A percentile compares a stretch with the other conserved stretches of the same genome.
phyloP scores from a whole-genome alignment of 139 green algal genomes.

The Bryopsis sp. region DNA sequence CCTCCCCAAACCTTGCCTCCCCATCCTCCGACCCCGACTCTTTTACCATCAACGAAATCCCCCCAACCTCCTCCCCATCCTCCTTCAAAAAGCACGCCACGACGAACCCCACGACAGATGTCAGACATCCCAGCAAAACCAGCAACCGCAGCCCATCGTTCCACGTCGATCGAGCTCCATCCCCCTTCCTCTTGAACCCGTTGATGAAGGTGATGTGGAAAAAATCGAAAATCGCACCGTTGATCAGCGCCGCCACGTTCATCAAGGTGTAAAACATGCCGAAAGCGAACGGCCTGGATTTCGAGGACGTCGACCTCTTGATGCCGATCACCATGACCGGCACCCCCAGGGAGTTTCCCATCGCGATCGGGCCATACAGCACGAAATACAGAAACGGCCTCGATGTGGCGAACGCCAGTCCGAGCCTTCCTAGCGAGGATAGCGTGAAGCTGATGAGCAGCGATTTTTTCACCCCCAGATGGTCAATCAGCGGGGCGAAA shows the following conservation, averaged over 20 bases:
- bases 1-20: too few relatives aligned
- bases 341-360: constrained; percentile 35
- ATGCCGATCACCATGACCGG: constrained; percentile 45
- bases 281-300: constrained; percentile 40
- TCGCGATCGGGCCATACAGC: constrained; percentile 34
- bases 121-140: constrained; percentile 26
- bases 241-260: constrained; percentile 43
- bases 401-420: constrained; percentile 29
- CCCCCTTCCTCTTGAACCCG: constrained; percentile 25
- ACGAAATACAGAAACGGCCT: constrained; percentile 27
- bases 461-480: constrained; percentile 21
- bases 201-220: constrained; percentile 32
- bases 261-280: constrained; percentile 47
- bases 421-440: constrained; percentile 5
- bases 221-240: constrained; percentile 36
- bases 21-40: too few relatives aligned
- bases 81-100: too few relatives aligned
- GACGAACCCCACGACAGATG: constrained; percentile 12
- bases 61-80: too few relatives aligned
- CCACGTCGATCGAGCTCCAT: constrained; percentile 22
- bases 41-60: too few relatives aligned
- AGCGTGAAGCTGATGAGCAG: constrained; percentile 16
- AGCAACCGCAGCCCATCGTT: constrained; percentile 42
- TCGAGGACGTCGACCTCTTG: constrained; percentile 30
- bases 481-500: constrained; percentile 31